Conservation (phyloP, 306 rosid genomes). For the Lotus japonicus region DNA sequence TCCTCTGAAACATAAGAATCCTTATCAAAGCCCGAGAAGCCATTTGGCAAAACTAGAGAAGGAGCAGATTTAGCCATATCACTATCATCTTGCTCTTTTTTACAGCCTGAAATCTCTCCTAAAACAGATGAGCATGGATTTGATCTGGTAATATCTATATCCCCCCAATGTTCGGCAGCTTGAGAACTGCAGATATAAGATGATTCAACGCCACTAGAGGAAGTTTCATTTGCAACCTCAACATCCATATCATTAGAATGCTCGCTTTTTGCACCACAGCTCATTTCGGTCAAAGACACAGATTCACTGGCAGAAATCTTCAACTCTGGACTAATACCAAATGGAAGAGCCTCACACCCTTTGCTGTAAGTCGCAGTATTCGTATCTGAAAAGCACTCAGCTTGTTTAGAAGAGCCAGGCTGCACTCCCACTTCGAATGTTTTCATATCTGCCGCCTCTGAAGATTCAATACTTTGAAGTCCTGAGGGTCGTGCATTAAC, state of each 20-base stretch:
- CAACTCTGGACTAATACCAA: conserved; percentile 4
- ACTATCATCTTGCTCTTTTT: conserved; percentile 15
- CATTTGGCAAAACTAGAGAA: conserved; percentile 23
- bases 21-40: conserved; percentile 6
- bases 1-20: conserved; percentile 22
- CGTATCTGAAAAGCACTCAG: conserved; percentile 15
- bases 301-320: conserved; percentile 18
- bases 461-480: conserved; percentile 39
- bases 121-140: background rate
- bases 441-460: conserved; percentile 29
- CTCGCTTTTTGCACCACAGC: conserved; percentile 7
- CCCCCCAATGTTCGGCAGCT: no score
- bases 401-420: conserved; percentile 24
- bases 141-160: no score
- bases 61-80: background rate
- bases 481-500: conserved; percentile 49
- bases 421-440: conserved; percentile 26
- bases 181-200: no score
- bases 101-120: conserved; percentile 5
- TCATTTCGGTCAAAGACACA: conserved; percentile 16
- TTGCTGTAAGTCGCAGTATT: conserved; percentile 1
- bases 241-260: conserved; percentile 18
- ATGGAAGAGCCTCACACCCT: conserved; percentile 16
- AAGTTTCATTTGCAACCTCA: background rate
- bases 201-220: no score